phyloP scores from a whole-genome alignment of 148 eudicot species.

The Talinum fruticosum region DNA sequence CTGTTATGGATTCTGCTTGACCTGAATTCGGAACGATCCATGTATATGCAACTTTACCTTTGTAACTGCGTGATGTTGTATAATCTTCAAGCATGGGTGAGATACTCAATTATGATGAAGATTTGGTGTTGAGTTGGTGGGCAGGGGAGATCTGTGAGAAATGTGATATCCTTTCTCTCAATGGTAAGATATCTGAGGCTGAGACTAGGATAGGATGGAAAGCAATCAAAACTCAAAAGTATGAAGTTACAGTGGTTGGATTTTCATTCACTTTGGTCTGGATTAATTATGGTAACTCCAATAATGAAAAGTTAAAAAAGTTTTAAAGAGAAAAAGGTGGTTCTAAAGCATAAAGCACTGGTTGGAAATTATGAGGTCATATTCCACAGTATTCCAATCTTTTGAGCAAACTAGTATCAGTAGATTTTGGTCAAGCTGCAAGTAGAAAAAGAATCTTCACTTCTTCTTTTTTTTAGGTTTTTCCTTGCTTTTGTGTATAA shows the following conservation, averaged over 20 bases:
- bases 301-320: constrained; percentile 18
- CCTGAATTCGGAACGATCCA: no score
- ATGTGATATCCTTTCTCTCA: background rate
- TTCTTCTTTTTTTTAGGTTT: no score
- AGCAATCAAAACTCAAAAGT: no score
- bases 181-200: background rate
- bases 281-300: constrained; percentile 25
- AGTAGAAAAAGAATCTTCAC: background rate
- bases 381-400: constrained; percentile 4
- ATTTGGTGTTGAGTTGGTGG: constrained; percentile 19
- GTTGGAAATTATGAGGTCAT: constrained; percentile 30
- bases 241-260: constrained; percentile 23
- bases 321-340: constrained; percentile 26
- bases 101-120: constrained; percentile 13
- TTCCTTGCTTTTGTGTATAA: no score
- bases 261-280: constrained; percentile 21
- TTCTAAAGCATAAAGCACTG: constrained; percentile 26
- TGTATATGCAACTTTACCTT: background rate
- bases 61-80: background rate
- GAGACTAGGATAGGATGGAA: background rate
- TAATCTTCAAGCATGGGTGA: background rate
- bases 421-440: constrained; percentile 13
- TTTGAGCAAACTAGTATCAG: constrained; percentile 3
- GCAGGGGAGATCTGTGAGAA: constrained; percentile 1
- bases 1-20: no score